Evolutionary conservation across 2,329 filamentous ascomycete genomes (phyloP).

Genomic region (Aspergillus arachidicola): DNA sequence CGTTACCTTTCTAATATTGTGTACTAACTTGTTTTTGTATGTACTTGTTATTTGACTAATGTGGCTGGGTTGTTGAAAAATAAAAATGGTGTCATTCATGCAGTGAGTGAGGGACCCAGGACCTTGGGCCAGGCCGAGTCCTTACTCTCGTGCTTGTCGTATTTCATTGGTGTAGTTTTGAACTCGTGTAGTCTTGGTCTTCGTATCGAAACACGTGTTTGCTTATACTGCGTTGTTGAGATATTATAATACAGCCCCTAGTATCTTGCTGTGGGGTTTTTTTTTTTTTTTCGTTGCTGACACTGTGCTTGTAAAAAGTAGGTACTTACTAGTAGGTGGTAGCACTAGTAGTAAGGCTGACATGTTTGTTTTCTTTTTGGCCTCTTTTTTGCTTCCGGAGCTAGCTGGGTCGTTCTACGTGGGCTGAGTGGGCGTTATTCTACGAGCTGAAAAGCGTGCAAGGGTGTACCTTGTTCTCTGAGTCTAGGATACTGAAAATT

Average conservation of each 20-base stretch:
- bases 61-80: neutral
- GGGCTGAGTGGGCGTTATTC: neutral
- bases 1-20: too few species aligned
- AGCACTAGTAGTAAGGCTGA: neutral
- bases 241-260: neutral
- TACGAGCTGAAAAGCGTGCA: neutral
- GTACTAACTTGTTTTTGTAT: too few species aligned
- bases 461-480: too few species aligned
- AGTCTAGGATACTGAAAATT: neutral
- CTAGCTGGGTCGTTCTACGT: neutral
- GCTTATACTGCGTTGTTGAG: neutral
- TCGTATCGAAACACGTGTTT: slow-evolving; percentile 5
- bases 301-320: neutral
- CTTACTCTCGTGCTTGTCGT: neutral
- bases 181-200: neutral
- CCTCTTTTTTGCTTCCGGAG: neutral
- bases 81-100: neutral
- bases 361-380: neutral
- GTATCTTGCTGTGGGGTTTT: neutral
- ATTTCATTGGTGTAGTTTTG: neutral
- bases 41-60: too few species aligned
- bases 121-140: neutral
- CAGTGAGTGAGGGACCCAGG: neutral
- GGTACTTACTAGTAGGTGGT: neutral
- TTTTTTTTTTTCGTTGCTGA: neutral